phyloP scores from a whole-genome alignment of 768 basidiomycete species.

The Boletus fagicola region DNA sequence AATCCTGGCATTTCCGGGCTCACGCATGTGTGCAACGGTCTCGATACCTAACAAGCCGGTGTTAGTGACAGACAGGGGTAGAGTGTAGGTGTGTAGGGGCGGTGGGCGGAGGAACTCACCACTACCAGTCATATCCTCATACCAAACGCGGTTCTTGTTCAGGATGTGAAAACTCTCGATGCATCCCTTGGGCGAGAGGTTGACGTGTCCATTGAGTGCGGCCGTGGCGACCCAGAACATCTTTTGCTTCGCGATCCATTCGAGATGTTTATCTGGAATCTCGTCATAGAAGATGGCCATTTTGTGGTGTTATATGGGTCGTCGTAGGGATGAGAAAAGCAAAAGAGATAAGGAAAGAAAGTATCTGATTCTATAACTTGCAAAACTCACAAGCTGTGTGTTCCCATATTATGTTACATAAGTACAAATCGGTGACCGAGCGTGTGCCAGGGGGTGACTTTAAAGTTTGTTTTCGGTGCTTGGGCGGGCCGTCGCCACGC shows the following conservation, averaged over 20 bases:
- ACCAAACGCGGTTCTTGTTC: slow-evolving; percentile 58
- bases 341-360: not conserved
- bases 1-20: slow-evolving; percentile 53
- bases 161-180: slow-evolving; percentile 60
- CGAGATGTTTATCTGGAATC: slow-evolving; percentile 50
- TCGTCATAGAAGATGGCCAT: slow-evolving; percentile 62
- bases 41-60: slow-evolving; percentile 42
- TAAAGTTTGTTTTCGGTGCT: no score
- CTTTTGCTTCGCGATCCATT: slow-evolving; percentile 62
- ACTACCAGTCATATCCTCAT: slow-evolving; percentile 71
- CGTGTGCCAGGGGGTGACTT: no score
- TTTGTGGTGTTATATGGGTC: not conserved
- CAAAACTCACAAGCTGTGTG: not conserved
- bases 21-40: slow-evolving; percentile 59
- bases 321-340: no score
- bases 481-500: not conserved
- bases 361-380: not conserved
- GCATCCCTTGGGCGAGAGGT: slow-evolving; percentile 66
- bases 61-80: not conserved
- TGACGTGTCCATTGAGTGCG: slow-evolving; percentile 64
- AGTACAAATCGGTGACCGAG: not conserved
- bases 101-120: slow-evolving; percentile 39
- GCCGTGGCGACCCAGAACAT: slow-evolving; percentile 73
- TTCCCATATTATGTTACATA: not conserved
- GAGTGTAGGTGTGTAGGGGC: not conserved